A percentile compares a stretch with the other conserved stretches of the same genome.
These are phyloP conservation scores for Begonia masoniana DNA, from an alignment of 306 rosid species.

Conservation along the genomic window DNA sequence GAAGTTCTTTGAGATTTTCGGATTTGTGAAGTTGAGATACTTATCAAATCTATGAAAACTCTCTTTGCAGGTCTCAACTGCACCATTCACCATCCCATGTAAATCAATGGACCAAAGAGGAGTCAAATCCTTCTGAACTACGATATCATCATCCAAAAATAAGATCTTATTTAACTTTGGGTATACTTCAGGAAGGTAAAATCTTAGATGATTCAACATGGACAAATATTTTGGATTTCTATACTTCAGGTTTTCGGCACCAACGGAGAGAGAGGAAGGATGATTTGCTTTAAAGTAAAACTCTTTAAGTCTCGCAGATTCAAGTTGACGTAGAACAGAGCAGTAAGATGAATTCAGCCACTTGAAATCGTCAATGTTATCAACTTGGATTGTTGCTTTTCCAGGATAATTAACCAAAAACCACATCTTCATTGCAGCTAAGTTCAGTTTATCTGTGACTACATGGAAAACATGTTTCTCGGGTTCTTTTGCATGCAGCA, in stretches of 20 bases:
- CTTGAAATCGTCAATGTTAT: conserved; percentile 82
- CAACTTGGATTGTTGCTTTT: conserved; percentile 63
- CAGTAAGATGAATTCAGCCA: conserved; percentile 97
- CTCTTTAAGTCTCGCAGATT: conserved; percentile 84
- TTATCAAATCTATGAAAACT: conserved; percentile 98
- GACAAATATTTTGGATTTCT: conserved; percentile 94
- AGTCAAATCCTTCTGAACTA: conserved; percentile 88
- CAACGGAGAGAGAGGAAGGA: conserved; percentile 77
- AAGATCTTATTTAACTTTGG: conserved; percentile 85
- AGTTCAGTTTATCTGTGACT: conserved; percentile 83
- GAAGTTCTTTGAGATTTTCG: conserved; percentile 64
- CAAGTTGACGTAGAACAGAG: conserved; percentile 91
- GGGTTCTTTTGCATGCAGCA: conserved; percentile 75
- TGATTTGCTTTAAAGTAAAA: conserved; percentile 88
- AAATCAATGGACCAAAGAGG: conserved; percentile 84
- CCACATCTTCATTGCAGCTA: conserved; percentile 95
- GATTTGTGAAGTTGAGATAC: conserved; percentile 89
- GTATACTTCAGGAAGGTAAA: conserved; percentile 89
- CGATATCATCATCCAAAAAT: conserved; percentile 93
- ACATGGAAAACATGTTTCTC: conserved; percentile 83
- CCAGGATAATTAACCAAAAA: conserved; percentile 73
- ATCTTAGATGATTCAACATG: conserved; percentile 88
- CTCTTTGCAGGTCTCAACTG: conserved; percentile 99
- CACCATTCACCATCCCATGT: conserved; percentile 91
- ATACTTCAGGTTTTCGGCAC: conserved; percentile 78